Evolutionary conservation across 2,329 filamentous ascomycete genomes (phyloP), one percentile per base, ranked within the genome.

Genomic region (Escovopsis sp.): DNA sequence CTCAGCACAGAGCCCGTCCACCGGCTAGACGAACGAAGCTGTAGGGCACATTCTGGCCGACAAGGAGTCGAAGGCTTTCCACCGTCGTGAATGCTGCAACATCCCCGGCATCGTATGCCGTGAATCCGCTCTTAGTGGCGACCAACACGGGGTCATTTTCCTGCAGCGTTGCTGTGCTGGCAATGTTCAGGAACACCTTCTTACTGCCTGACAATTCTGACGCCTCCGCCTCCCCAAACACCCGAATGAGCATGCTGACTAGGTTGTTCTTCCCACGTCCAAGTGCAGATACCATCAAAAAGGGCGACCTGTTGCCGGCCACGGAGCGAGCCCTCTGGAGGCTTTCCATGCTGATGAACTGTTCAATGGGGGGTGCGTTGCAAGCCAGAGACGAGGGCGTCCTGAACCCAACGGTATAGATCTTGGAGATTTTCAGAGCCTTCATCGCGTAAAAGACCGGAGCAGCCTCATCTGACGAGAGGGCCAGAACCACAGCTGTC

Each of bases 1-100:
- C 37, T 53, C 56, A 73, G 48, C 67, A 72, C 45, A 71, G 58
- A 25, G 62, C 64, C 16, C 68, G 60, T 2, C 71, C 71, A 39
- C 69, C 69, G 2, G 84, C 83, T 55, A 91, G 66, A 39, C 84
- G 71, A 35, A 91, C 85, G 64, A 93, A 93, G 61, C 84, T 87
- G 60, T 86, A 89, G 6, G 82, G 83, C 43, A 91, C 84, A 57
- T 91, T 91, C 63, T 91, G 84, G 9, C 85, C 85, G 10, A 89
- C 82, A 20, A 93, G 68, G 45, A 88, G 59, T 49, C 84, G 70
- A 42, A 91, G 62, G 39, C 79, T 89, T 62, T 91, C 83, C 5
- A 89, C 84, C 2, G 83, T 88, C 16, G 83, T 88, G 64, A 87
- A 91, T 0, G 84, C 84, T 43, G 79, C 81, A 29, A 87, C 81